These are phyloP conservation scores for Candida sphagnicola DNA, from an alignment of 805 yeast species.

Conservation along the genomic window DNA sequence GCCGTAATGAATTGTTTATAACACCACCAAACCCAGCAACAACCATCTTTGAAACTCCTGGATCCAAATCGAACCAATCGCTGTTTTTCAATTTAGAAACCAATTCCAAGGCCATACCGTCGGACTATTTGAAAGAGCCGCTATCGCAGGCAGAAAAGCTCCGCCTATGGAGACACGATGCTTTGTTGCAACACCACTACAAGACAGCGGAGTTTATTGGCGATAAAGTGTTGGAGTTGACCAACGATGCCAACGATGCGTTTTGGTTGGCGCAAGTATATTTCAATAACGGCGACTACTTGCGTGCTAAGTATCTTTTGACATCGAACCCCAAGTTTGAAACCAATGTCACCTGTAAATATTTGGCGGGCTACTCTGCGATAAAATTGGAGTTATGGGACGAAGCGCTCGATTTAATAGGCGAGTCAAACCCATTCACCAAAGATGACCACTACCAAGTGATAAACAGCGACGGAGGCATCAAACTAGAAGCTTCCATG, in stretches of 20 bases:
- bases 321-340: constrained; percentile 51
- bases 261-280: constrained; percentile 95
- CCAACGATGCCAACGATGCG: constrained; percentile 88
- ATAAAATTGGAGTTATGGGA: constrained; percentile 75
- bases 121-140: constrained; percentile 29
- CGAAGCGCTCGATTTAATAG: constrained; percentile 82
- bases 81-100: constrained; percentile 34
- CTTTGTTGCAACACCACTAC: constrained; percentile 87
- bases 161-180: constrained; percentile 90
- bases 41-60: constrained; percentile 41
- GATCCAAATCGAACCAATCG: constrained; percentile 25
- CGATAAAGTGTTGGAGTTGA: constrained; percentile 80
- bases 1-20: constrained; percentile 36
- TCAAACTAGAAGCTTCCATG: constrained; percentile 82
- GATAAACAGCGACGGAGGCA: constrained; percentile 71
- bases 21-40: constrained; percentile 48
- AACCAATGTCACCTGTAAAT: constrained; percentile 69
- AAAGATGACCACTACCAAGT: constrained; percentile 37
- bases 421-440: constrained; percentile 74
- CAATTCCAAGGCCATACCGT: constrained; percentile 4
- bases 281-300: constrained; percentile 69
- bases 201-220: constrained; percentile 88
- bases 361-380: constrained; percentile 72
- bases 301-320: constrained; percentile 72
- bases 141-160: constrained; percentile 79